These are phyloP conservation scores for Talaromyces adpressus DNA, from an alignment of 495 filamentous ascomycete genomes.

Conservation along the genomic window DNA sequence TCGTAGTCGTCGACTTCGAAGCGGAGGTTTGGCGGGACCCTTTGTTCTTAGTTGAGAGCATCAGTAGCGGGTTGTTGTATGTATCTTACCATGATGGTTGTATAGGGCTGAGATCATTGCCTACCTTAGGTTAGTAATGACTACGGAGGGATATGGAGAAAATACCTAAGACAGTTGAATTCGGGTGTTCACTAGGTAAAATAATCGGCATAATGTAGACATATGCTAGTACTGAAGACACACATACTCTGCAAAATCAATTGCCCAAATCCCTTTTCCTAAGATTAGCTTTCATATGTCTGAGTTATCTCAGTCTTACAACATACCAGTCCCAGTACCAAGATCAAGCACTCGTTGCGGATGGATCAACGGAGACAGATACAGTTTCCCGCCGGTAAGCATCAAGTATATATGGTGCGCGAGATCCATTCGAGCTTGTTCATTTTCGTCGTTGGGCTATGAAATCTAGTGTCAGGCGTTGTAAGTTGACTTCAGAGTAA, in stretches of 20 bases:
- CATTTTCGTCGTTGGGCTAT: conserved; percentile 30
- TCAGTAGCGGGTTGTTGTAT: no score
- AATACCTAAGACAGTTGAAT: conserved; percentile 56
- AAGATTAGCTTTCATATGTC: background rate
- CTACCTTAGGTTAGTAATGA: background rate
- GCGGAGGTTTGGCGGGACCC: conserved; percentile 20
- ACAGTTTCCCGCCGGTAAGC: conserved; percentile 49
- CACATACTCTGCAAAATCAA: conserved; percentile 40
- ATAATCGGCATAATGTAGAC: background rate
- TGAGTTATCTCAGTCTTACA: background rate
- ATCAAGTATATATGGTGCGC: conserved; percentile 44
- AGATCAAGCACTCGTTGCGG: conserved; percentile 59
- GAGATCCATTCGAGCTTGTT: conserved; percentile 37
- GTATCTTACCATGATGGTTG: conserved; percentile 26
- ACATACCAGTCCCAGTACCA: conserved; percentile 51
- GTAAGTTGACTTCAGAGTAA: background rate
- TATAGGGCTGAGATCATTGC: conserved; percentile 43
- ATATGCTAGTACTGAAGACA: background rate
- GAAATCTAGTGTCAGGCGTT: background rate
- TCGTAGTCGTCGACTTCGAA: conserved; percentile 25
- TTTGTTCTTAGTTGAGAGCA: background rate
- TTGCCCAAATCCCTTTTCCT: conserved; percentile 57
- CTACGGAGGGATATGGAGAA: background rate
- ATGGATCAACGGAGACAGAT: conserved; percentile 52
- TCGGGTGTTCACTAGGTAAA: conserved; percentile 38